A percentile compares a stretch with the other conserved stretches of the same genome.
These are phyloP conservation scores for Pseudogymnoascus sp. DNA, from an alignment of 2,329 filamentous ascomycete species.

Conservation along the genomic window DNA sequence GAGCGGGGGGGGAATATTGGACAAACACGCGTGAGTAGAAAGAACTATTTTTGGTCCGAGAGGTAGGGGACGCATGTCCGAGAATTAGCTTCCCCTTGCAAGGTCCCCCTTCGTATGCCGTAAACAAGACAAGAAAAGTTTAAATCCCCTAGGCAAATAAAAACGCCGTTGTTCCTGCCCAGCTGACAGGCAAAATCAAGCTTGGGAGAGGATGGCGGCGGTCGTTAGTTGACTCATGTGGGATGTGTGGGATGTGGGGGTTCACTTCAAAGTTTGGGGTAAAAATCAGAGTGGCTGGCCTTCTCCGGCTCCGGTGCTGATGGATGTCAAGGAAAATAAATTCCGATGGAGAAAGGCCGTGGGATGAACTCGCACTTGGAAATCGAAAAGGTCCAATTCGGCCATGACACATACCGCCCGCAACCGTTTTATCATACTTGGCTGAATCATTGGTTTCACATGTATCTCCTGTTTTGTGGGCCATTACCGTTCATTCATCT, in stretches of 20 bases:
- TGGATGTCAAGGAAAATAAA: background rate
- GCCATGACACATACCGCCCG: conserved; percentile 6
- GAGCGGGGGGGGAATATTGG: background rate
- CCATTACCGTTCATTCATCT: background rate
- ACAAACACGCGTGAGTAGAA: background rate
- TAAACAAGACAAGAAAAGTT: background rate
- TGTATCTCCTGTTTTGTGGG: conserved; percentile 4
- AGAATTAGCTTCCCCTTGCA: background rate
- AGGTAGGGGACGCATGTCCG: background rate
- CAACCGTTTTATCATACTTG: background rate
- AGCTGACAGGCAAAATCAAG: conserved; percentile 3
- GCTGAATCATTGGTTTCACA: conserved; percentile 6
- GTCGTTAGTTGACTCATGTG: background rate
- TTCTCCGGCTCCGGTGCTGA: background rate
- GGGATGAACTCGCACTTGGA: background rate
- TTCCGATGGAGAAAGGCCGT: background rate
- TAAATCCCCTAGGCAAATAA: background rate
- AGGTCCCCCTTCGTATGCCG: background rate
- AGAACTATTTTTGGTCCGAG: background rate
- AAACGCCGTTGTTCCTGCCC: background rate
- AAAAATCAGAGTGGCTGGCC: background rate
- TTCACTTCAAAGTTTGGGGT: background rate
- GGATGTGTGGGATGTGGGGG: background rate
- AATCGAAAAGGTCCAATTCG: background rate
- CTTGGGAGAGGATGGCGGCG: background rate